Base-by-base conservation (phyloP, 2,329 filamentous ascomycete genomes). In the Stagonosporopsis cucurbitacearum region DNA sequence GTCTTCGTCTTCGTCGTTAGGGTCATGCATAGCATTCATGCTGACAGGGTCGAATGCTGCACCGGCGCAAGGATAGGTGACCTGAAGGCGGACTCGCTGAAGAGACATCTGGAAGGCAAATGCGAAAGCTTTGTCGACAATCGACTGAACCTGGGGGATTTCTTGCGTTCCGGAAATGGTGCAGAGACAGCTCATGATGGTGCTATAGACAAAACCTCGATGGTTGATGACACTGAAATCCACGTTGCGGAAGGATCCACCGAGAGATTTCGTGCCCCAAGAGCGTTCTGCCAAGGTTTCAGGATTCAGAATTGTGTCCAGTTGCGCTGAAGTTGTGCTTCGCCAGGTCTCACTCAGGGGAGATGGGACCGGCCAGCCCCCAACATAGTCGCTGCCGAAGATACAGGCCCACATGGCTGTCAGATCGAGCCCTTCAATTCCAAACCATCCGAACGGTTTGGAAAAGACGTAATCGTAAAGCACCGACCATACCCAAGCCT, bases 41-140 rank as follows among this genome's bases (percentile, higher is more conserved):
- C 42, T 12, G 2, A n/a, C 20, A 4, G n/a, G 5, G 6, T 42
- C 2, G 39, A 59, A 67, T 0, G 0, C 1, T 1, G 47, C 55
- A 11, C 66, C 66, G 7, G 64, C 6, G 0, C 3, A 0, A 0
- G 69, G 65, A 13, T 33, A 66, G 1, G 62, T 62, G 19, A 69
- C 4, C 23, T 66, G 65, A 2, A 69, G 13, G 6, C 67, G 67
- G 3, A 17, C 46, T 0, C 41, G 55, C 44, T 69, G 65, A 0
- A 46, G 8, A 0, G 43, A 52, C 61, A 70, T 69, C 0, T 64
- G 19, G 17, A 63, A 0, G 0, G 63, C 57, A 2, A 71, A 25
- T 0, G 8, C 4, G 33, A 65, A 62, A 1, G 68, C 63, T 20
- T 60, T 59, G 25, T 65, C 43, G 12, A 66, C 32, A 2, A 35